Evolutionary conservation across 768 basidiomycete genomes (phyloP), one percentile per base, ranked within the genome.

Genomic region (Psilocybe sp.): DNA sequence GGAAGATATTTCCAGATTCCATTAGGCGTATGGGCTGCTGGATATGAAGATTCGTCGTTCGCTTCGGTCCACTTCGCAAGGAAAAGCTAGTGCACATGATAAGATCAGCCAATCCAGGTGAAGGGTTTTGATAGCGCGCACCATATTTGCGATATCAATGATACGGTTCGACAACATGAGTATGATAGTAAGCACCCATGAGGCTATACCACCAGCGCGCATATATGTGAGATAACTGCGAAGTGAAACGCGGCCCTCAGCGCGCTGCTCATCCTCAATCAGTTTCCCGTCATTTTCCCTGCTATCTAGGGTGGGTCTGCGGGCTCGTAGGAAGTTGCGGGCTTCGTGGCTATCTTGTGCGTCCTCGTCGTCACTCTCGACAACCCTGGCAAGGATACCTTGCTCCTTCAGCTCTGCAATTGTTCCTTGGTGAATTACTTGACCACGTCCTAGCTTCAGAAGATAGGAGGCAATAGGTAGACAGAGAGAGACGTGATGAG

Each of bases 401-500:
- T 62, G 57, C 20, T 72, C 66, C 46, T 69, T 68, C 18, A 85
- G 65, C 31, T 78, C 77, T 31, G 74, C 62, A 32, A 80, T 72
- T 2, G 73, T 68, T 0, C 84, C 84, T 55, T 79, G 76, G 15
- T 75, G 73, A 2, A 74, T 38, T 13, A 87, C 61, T 10, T 56
- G 54, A 0, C 86, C 86, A 13, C 71, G 62, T 1, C 70, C 69
- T 9, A 88, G 65, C 58, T 85, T 82, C 15, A 92, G 73, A 8
- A 91, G 72, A 65, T 87, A 87, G 1, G 79, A 68, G 0, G 89
- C 82, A 14, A 76, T 69, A 1, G 87, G 84, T 0, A 89, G 72
- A 58, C 87, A 89, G 5, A 92, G 74, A 32, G 73, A 76, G 49
- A 89, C 80, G 60, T 92, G 88, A 61, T 95, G 92, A 0, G 91